Evolutionary conservation across 805 yeast species (phyloP).

Genomic region (Lipomyces sp.): DNA sequence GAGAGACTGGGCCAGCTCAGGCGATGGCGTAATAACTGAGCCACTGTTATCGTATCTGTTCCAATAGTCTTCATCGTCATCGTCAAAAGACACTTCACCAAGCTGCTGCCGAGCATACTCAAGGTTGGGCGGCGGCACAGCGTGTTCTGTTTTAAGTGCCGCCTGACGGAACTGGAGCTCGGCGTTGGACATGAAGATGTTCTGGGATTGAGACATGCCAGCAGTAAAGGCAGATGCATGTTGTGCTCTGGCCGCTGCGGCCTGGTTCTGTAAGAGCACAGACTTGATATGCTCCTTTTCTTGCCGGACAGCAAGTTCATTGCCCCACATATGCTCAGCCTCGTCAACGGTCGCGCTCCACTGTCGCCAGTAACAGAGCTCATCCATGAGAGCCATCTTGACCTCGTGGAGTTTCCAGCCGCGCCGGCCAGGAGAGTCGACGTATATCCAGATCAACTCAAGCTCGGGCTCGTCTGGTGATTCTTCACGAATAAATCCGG

Average conservation of each 20-base stretch:
- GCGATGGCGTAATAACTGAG: constrained; percentile 9
- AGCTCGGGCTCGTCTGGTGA: constrained; percentile 8
- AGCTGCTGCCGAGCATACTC: not conserved
- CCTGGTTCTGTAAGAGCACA: constrained; percentile 12
- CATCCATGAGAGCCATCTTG: constrained; percentile 22
- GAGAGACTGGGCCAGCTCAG: constrained; percentile 12
- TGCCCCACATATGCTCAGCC: constrained; percentile 26
- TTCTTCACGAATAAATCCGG: not conserved
- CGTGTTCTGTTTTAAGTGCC: not conserved
- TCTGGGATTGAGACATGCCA: not conserved
- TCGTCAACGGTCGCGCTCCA: constrained; percentile 24
- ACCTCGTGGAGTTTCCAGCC: constrained; percentile 27
- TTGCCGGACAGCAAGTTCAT: constrained; percentile 6
- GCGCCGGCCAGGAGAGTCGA: constrained; percentile 18
- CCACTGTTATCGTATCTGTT: constrained; percentile 14
- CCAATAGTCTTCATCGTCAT: constrained; percentile 20
- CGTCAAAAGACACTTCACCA: not conserved
- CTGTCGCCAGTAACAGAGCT: constrained; percentile 28
- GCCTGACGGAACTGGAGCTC: constrained; percentile 6
- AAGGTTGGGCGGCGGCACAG: not conserved
- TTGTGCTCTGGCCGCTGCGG: not conserved
- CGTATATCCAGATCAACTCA: constrained; percentile 14
- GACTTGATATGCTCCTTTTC: constrained; percentile 20
- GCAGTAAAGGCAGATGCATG: not conserved
- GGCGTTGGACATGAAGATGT: constrained; percentile 3